These are phyloP conservation scores for Globisporangium solare DNA, from an alignment of 352 stramenopile species.

Conservation along the genomic window DNA sequence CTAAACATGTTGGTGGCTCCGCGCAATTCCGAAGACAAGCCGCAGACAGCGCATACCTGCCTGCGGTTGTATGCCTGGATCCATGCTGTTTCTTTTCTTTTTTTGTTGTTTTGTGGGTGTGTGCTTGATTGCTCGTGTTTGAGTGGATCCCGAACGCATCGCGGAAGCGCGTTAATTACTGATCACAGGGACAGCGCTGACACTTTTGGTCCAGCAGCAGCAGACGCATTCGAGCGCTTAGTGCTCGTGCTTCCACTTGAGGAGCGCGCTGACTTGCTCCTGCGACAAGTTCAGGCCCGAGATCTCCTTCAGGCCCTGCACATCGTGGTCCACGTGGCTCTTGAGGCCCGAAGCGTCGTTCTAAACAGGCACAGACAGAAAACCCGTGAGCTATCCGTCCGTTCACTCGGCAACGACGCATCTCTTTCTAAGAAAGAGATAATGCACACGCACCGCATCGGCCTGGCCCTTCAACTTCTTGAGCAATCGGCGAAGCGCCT, in stretches of 20 bases:
- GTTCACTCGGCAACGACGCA: not conserved
- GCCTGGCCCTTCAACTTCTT: constrained; percentile 86
- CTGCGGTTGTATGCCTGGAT: no score
- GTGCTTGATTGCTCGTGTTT: no score
- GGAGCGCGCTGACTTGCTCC: constrained; percentile 71
- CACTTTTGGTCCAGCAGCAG: not conserved
- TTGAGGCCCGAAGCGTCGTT: constrained; percentile 57
- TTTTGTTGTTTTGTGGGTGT: no score
- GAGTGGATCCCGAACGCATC: not conserved
- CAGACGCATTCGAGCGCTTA: constrained; percentile 24
- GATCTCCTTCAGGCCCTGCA: constrained; percentile 65
- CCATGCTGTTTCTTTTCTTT: no score
- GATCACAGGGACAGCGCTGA: not conserved
- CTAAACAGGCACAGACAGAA: constrained; percentile 5
- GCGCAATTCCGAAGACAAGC: no score
- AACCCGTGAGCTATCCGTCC: no score
- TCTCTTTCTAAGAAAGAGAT: no score
- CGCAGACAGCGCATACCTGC: no score
- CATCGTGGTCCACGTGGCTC: constrained; percentile 73
- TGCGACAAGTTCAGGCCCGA: constrained; percentile 50
- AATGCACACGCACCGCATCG: constrained; percentile 30
- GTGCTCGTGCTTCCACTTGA: constrained; percentile 89
- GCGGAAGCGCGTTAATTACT: constrained; percentile 1
- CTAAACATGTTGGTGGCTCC: no score
- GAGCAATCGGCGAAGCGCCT: constrained; percentile 79